phyloP scores from a whole-genome alignment of 176 grass and related monocot genomes.

The maize (Zea mays) region DNA sequence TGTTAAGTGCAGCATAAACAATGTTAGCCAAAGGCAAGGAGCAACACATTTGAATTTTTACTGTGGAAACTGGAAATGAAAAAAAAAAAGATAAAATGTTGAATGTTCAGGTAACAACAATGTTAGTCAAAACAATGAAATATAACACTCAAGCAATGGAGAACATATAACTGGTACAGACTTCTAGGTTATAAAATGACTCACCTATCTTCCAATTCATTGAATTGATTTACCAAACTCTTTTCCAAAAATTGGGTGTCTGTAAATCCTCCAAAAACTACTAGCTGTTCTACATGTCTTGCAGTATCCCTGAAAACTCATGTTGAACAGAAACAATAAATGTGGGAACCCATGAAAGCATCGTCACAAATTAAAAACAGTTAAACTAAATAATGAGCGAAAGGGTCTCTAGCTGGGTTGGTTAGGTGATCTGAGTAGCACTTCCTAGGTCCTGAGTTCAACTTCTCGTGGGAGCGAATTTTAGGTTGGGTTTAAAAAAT shows the following conservation, averaged over 20 bases:
- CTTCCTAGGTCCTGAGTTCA: no score
- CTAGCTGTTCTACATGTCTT: conserved; percentile 67
- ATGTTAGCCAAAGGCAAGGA: neutral
- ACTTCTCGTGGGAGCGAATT: no score
- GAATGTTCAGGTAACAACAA: conserved; percentile 1
- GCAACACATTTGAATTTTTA: conserved; percentile 25
- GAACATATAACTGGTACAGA: conserved; percentile 9
- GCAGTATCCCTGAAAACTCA: conserved; percentile 59
- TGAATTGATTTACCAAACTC: conserved; percentile 76
- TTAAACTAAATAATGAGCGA: neutral
- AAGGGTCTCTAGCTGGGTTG: no score
- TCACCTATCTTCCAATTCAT: conserved; percentile 81
- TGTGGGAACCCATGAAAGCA: neutral
- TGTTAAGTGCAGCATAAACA: conserved; percentile 25
- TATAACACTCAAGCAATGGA: conserved; percentile 11
- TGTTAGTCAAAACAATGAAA: neutral
- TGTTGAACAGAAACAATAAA: conserved; percentile 30
- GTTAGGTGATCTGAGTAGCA: no score
- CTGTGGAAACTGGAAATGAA: conserved; percentile 24
- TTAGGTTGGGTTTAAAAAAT: no score
- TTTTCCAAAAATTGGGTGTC: conserved; percentile 73
- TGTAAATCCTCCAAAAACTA: conserved; percentile 84
- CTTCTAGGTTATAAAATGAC: conserved; percentile 26
- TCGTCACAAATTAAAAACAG: neutral
- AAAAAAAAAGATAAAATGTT: conserved; percentile 5